Evolutionary conservation across 306 rosid genomes (phyloP).

Genomic region (Lathyrus aphaca): DNA sequence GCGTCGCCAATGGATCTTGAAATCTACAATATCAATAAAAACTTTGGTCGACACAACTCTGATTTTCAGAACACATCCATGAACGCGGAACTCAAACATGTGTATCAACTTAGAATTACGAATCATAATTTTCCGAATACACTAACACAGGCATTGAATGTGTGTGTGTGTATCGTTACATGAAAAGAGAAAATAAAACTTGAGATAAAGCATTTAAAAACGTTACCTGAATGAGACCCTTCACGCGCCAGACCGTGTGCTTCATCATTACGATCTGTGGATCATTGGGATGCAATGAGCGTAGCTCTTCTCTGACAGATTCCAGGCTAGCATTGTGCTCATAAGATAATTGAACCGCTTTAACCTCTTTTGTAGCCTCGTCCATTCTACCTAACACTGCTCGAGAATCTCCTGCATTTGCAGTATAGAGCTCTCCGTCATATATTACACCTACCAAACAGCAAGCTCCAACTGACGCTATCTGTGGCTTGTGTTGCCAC

Average conservation of each 20-base stretch:
- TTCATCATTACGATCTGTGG: slow-evolving; percentile 86
- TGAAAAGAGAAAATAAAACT: slow-evolving; percentile 19
- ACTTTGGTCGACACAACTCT: neutral
- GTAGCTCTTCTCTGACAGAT: slow-evolving; percentile 88
- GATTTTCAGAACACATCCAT: slow-evolving; percentile 11
- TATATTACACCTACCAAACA: slow-evolving; percentile 85
- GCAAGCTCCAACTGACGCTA: slow-evolving; percentile 98
- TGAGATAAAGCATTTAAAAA: slow-evolving; percentile 27
- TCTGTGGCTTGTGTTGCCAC: slow-evolving; percentile 71
- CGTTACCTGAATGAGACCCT: slow-evolving; percentile 93
- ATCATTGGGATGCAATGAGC: slow-evolving; percentile 81
- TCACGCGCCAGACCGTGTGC: slow-evolving; percentile 99
- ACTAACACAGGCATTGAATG: neutral
- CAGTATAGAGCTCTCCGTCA: slow-evolving; percentile 76
- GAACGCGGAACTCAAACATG: slow-evolving; percentile 8
- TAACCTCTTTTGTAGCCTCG: slow-evolving; percentile 53
- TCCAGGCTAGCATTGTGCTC: slow-evolving; percentile 93
- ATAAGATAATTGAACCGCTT: slow-evolving; percentile 80
- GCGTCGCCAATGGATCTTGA: slow-evolving; percentile 99
- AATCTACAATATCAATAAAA: slow-evolving; percentile 57
- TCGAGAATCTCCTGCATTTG: slow-evolving; percentile 97
- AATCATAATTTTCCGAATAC: slow-evolving; percentile 6
- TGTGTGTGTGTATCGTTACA: neutral
- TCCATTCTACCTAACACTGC: slow-evolving; percentile 82
- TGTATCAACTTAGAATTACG: slow-evolving; percentile 2